These are phyloP conservation scores for Cadophora gregata DNA, from an alignment of 2,329 filamentous ascomycete genomes.

Conservation along the genomic window DNA sequence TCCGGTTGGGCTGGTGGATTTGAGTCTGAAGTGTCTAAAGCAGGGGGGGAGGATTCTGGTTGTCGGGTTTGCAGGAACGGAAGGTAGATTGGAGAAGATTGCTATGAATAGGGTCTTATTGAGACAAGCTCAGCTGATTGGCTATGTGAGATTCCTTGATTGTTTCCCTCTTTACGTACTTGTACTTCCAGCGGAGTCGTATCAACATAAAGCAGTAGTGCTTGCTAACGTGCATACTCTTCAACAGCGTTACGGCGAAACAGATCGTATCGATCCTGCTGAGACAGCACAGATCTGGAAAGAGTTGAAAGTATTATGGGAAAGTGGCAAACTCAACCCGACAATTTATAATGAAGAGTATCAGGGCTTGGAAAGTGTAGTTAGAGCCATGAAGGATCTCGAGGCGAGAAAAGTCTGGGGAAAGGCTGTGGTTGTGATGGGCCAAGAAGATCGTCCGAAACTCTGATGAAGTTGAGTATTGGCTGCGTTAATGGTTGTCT, in stretches of 20 bases:
- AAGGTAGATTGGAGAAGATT: slow-evolving; percentile 58
- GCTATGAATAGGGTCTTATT: slow-evolving; percentile 60
- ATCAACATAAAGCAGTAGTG: no score
- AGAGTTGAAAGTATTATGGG: slow-evolving; percentile 55
- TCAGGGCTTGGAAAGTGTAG: slow-evolving; percentile 55
- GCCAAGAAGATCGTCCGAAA: slow-evolving; percentile 17
- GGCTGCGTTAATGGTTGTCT: no score
- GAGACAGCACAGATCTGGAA: slow-evolving; percentile 57
- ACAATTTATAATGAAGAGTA: slow-evolving; percentile 57
- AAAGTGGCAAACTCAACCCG: slow-evolving; percentile 54
- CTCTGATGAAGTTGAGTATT: no score
- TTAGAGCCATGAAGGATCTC: slow-evolving; percentile 57
- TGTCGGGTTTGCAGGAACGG: slow-evolving; percentile 62
- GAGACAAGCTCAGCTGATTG: slow-evolving; percentile 58
- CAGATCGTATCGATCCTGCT: slow-evolving; percentile 54
- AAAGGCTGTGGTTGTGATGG: slow-evolving; percentile 59
- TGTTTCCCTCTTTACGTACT: not conserved
- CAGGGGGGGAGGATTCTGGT: slow-evolving; percentile 61
- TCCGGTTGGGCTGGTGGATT: slow-evolving; percentile 61
- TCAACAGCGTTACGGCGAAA: slow-evolving; percentile 63
- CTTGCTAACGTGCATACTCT: slow-evolving; percentile 3
- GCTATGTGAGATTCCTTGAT: slow-evolving; percentile 52
- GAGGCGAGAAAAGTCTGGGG: slow-evolving; percentile 57
- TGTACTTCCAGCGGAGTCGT: no score
- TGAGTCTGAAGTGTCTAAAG: slow-evolving; percentile 58